Base-by-base conservation (phyloP, 306 rosid species). In the Rosa chinensis region DNA sequence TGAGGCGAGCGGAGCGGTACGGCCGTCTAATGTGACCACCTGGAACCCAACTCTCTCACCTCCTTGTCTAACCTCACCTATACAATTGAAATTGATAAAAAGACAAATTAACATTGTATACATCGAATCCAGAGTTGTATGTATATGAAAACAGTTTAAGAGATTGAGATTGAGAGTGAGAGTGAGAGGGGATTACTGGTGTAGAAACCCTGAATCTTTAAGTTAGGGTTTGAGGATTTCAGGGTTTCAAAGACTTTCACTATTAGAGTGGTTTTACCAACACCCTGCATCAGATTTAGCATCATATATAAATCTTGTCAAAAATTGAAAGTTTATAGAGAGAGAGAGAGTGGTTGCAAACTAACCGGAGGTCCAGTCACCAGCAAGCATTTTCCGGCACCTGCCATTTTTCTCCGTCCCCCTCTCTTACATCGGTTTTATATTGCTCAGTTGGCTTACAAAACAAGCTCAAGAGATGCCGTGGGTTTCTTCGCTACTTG, bases 201-300 rank as follows among this genome's bases (percentile, higher is more conserved):
- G 85, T 88, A 91, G 90, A 93, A 93, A 28, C 97, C 98, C 39
- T 89, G 94, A 84, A 88, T 82, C 82, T 91, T 91, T 58, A 91
- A 84, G 70, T 80, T 70, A n/a, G 92, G 89, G 45, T 89, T 73
- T 28, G 90, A 89, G 69, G 89, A 13, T 64, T 84, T 89, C 72
- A 91, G 88, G 79, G 84, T 37, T 77, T 93, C 93, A 58, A 90
- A 84, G 8, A 85, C 87, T 85, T 84, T 84, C 84, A 81, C 88
- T 3, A 93, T 86, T 18, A 90, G 80, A 48, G 91, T 90, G 83
- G 86, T 93, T 87, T 93, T 93, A 48, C 97, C 98, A 72, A 93
- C 97, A 58, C 91, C 92, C 98, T 93, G 81, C 78, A 42, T 56
- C 9, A 11, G 40, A 45, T 42, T 78, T 23, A 44, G 13, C 2